These are phyloP conservation scores for Volvox africanus DNA, from an alignment of 139 green algal genomes.

Conservation along the genomic window DNA sequence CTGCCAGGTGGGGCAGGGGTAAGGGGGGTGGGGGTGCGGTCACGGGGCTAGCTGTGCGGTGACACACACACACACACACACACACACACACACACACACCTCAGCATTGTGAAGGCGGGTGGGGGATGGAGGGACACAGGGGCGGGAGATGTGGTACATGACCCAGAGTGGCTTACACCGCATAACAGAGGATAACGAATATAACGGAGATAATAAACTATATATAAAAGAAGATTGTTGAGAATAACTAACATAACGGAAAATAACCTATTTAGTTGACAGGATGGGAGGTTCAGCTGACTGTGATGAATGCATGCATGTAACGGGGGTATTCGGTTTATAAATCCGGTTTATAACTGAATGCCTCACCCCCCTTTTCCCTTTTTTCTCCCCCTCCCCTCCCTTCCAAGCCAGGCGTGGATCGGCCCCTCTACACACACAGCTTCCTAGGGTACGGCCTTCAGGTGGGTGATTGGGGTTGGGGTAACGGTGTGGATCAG, in stretches of 20 bases:
- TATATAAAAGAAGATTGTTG: too few species aligned
- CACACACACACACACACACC: too few species aligned
- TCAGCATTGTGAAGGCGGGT: neutral
- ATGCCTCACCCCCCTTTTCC: neutral
- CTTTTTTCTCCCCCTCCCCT: neutral
- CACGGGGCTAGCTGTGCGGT: neutral
- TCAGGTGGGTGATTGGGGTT: neutral
- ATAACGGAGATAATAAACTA: too few species aligned
- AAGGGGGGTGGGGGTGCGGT: neutral
- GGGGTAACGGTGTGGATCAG: neutral
- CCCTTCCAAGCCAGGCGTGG: neutral
- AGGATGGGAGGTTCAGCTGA: too few species aligned
- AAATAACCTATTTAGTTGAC: too few species aligned
- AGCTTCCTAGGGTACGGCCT: constrained; percentile 69
- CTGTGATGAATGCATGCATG: too few species aligned
- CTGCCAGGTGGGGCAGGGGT: constrained; percentile 38
- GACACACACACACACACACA: too few species aligned
- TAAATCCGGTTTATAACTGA: too few species aligned
- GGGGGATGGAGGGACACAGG: neutral
- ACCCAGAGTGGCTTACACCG: too few species aligned
- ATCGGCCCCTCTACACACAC: constrained; percentile 56
- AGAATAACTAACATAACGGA: too few species aligned
- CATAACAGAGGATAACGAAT: too few species aligned
- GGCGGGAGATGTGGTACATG: neutral
- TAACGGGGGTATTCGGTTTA: too few species aligned